Evolutionary conservation across 371 early-diverging fungal genomes (phyloP).

Genomic region (Haplosporangium sp.): DNA sequence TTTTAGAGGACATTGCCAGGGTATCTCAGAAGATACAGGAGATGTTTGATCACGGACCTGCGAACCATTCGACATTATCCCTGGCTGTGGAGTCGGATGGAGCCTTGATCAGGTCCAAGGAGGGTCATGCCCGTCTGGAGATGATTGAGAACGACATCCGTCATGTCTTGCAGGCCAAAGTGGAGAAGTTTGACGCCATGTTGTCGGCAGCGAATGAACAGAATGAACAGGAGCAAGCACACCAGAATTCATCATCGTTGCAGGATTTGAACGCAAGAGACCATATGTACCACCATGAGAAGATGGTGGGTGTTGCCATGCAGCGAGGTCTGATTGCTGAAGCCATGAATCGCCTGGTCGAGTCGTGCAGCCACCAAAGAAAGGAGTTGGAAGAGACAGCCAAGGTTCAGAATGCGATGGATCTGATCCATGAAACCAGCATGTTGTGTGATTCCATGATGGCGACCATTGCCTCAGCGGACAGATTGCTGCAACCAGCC

Average conservation of each 20-base stretch:
- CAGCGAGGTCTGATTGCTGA: constrained; percentile 49
- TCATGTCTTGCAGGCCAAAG: constrained; percentile 36
- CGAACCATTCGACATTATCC: constrained; percentile 30
- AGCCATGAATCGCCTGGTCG: constrained; percentile 45
- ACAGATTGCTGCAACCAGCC: constrained; percentile 15
- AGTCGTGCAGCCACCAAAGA: constrained; percentile 35
- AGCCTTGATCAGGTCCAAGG: constrained; percentile 37
- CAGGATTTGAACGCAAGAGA: constrained; percentile 10
- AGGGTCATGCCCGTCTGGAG: constrained; percentile 33
- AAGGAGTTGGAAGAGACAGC: constrained; percentile 40
- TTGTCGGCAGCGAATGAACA: constrained; percentile 27
- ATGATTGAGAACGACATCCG: constrained; percentile 37
- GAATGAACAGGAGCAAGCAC: constrained; percentile 25
- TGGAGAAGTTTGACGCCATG: constrained; percentile 37
- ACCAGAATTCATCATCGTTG: neutral
- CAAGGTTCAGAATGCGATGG: constrained; percentile 43
- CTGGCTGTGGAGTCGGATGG: constrained; percentile 42
- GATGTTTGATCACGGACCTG: constrained; percentile 38
- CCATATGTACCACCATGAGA: constrained; percentile 39
- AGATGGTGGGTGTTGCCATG: constrained; percentile 49
- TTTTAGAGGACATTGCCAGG: constrained; percentile 43
- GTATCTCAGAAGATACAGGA: constrained; percentile 45
- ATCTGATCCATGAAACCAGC: constrained; percentile 30
- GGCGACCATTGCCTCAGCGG: constrained; percentile 21
- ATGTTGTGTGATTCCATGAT: constrained; percentile 30